phyloP scores from a whole-genome alignment of 2,329 filamentous ascomycete species.

The Paraphoma sp. region DNA sequence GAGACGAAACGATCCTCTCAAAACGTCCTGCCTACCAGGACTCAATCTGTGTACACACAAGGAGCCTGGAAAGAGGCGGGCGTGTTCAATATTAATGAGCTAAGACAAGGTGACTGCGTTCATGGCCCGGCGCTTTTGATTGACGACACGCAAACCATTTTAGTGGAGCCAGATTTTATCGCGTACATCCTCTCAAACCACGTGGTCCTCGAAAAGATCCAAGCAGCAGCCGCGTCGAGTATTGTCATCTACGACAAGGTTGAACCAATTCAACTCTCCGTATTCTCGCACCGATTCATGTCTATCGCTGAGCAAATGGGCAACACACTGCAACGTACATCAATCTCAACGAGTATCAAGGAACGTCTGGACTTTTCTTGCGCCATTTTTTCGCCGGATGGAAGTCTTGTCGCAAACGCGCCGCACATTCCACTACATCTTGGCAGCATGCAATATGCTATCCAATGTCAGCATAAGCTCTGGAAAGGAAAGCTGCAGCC shows the following conservation, averaged over 20 bases:
- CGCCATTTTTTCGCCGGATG: conserved; percentile 52
- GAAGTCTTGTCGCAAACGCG: conserved; percentile 52
- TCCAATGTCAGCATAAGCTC: conserved; percentile 47
- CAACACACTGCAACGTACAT: conserved; percentile 62
- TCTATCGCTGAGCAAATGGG: conserved; percentile 67
- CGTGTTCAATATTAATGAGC: not conserved
- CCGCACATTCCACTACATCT: conserved; percentile 53
- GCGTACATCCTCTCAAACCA: conserved; percentile 67
- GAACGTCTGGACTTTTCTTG: conserved; percentile 55
- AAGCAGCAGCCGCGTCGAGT: not conserved
- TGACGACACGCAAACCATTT: conserved; percentile 85
- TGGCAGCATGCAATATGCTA: conserved; percentile 53
- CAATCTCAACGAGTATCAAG: conserved; percentile 59
- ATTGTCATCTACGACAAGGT: conserved; percentile 22
- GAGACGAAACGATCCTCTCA: no score
- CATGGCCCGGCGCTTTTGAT: conserved; percentile 76
- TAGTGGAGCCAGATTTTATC: conserved; percentile 76
- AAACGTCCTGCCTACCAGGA: no score
- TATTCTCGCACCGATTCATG: conserved; percentile 66
- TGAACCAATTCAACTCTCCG: conserved; percentile 61
- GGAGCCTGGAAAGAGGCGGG: no score
- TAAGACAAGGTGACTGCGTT: not conserved
- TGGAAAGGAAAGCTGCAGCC: conserved; percentile 40
- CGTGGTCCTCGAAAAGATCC: not conserved
- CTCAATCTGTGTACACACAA: no score